phyloP scores from a whole-genome alignment of 371 early-diverging fungal species.

The Mucor plumbeus region DNA sequence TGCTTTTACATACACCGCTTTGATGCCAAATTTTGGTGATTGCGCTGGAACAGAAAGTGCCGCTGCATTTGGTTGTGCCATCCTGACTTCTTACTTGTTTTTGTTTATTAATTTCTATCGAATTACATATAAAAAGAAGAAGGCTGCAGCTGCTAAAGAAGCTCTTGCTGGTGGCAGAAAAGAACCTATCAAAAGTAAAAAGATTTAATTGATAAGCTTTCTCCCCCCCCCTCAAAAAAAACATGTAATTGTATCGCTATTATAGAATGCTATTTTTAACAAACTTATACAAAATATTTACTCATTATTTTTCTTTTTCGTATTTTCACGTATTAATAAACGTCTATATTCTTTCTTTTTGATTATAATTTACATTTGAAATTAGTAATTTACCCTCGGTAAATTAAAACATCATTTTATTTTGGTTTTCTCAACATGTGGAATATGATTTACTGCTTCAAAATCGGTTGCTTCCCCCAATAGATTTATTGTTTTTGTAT shows the following conservation, averaged over 20 bases:
- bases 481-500: not conserved
- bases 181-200: not conserved
- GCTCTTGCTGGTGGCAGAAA: not conserved
- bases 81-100: conserved; percentile 79
- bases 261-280: not conserved
- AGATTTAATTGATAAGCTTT: not conserved
- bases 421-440: not conserved
- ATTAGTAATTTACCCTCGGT: not conserved
- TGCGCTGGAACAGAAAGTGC: conserved; percentile 78
- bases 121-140: conserved; percentile 70
- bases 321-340: not conserved
- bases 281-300: not conserved
- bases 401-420: not conserved
- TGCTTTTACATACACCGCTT: conserved; percentile 55
- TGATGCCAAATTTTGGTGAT: conserved; percentile 68
- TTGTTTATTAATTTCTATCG: conserved; percentile 87
- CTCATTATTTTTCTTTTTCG: not conserved
- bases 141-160: conserved; percentile 4
- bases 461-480: not conserved
- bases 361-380: not conserved
- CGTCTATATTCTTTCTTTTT: not conserved
- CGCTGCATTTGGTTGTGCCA: conserved; percentile 75
- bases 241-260: not conserved
- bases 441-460: not conserved
- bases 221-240: not conserved